Evolutionary conservation across 139 green algal genomes (phyloP), one percentile per base, ranked within the genome.

Genomic region (Trebouxia sp.): DNA sequence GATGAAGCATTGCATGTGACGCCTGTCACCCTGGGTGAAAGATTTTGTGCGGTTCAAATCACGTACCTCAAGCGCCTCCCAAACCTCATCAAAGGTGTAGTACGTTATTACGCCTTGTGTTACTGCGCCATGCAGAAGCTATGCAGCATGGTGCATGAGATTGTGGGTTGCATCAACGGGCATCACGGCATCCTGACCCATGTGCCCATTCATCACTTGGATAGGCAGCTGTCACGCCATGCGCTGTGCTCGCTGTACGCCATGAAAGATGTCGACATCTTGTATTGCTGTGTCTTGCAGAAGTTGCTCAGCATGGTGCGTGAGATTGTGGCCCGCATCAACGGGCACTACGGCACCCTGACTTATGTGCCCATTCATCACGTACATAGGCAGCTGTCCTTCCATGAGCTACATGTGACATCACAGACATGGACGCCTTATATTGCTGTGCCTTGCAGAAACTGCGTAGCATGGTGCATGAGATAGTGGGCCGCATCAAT

Each of bases 401-500:
- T 99, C 85, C 86, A 95, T 41, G 96, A 99, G 90, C 92, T 99
- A 42, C 99, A 66, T 99, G 99, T 75, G 91, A 91, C 9, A 90
- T 97, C 51, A 97, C 94, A 12, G 94, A 97, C 72, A 89, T 94
- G n/a, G n/a, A n/a, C n/a, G n/a, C n/a, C 35, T 62, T n/a, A 20
- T 65, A 47, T 8, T 24, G 66, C 4, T 51, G n/a, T 42, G 38
- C 22, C 1, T 24, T 80, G 82, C 82, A 85, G 82, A 91, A 92
- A 81, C 89, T 99, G 86, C 86, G 94, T 28, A 92, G 83, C 45
- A 95, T 96, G 90, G 96, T 99, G 62, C 97, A 99, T 81, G 97
- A 99, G 92, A 97, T 99, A 9, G 97, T 99, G 48, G 97, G 97
- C 5, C 92, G 97, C 79, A 99, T 99, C 89, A 99, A 99, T 85